Percentiles rank a stretch among this genome's conserved stretches.
These are phyloP conservation scores for Phytophthora litchii DNA, from an alignment of 352 stramenopile genomes.

Conservation along the genomic window DNA sequence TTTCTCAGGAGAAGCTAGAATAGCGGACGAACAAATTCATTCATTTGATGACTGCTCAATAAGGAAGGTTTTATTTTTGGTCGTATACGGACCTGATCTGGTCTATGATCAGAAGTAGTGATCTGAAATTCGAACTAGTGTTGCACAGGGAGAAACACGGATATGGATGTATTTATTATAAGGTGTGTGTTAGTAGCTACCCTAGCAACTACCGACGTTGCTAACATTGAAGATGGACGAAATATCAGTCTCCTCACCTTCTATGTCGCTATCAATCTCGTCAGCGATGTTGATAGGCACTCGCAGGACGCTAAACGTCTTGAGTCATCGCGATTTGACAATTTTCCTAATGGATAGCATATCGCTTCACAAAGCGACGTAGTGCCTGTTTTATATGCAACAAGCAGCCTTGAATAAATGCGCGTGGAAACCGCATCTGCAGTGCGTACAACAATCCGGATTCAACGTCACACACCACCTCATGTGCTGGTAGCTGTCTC, in stretches of 20 bases:
- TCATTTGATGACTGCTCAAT: too few relatives aligned
- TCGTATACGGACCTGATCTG: background rate
- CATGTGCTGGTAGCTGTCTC: background rate
- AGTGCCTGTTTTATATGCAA: slow-evolving; percentile 30
- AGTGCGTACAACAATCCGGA: slow-evolving; percentile 6
- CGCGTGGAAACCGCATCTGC: slow-evolving; percentile 6
- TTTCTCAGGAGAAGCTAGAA: too few relatives aligned
- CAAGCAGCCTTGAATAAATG: slow-evolving; percentile 11
- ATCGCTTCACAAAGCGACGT: slow-evolving; percentile 13
- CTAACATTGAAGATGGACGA: background rate
- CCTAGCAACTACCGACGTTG: background rate
- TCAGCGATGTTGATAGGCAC: background rate
- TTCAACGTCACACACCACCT: slow-evolving; percentile 11
- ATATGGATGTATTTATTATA: background rate
- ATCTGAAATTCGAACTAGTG: background rate
- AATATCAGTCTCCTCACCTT: background rate
- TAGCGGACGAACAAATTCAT: too few relatives aligned
- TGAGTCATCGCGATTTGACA: slow-evolving; percentile 5
- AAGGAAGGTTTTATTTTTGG: background rate
- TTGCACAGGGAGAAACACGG: background rate
- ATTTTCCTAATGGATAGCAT: slow-evolving; percentile 6
- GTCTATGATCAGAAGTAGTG: background rate
- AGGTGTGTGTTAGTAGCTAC: background rate
- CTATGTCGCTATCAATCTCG: background rate
- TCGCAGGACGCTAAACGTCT: background rate